These are phyloP conservation scores for Trichothecium sympodiale DNA, from an alignment of 2,329 filamentous ascomycete species.

Conservation along the genomic window DNA sequence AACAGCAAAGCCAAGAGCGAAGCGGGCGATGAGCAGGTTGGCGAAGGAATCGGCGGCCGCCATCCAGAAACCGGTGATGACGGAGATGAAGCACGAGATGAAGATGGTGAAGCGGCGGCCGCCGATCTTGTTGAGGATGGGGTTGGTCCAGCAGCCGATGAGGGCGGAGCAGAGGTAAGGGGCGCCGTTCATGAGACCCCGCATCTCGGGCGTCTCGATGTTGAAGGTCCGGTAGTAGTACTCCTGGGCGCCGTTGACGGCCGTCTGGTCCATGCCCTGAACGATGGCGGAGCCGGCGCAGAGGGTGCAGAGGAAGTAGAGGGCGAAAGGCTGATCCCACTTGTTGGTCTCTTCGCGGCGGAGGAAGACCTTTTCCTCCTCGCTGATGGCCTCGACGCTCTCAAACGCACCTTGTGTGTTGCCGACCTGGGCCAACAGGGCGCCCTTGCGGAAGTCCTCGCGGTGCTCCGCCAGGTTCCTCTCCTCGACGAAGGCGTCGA, in stretches of 20 bases:
- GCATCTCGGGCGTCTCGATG: conserved; percentile 29
- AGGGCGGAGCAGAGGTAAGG: conserved; percentile 41
- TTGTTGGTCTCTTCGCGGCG: conserved; percentile 16
- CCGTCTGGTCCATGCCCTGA: conserved; percentile 56
- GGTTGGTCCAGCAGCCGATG: conserved; percentile 22
- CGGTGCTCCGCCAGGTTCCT: conserved; percentile 21
- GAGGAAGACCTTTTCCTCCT: conserved; percentile 17
- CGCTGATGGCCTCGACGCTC: conserved; percentile 12
- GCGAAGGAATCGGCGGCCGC: conserved; percentile 33
- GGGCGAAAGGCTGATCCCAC: conserved; percentile 20
- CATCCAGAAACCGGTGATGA: conserved; percentile 43
- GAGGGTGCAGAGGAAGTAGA: conserved; percentile 23
- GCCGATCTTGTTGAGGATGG: conserved; percentile 45
- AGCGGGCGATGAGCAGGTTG: conserved; percentile 20
- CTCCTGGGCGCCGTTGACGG: conserved; percentile 51
- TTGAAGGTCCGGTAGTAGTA: conserved; percentile 20
- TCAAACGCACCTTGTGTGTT: conserved; percentile 20
- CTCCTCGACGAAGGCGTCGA: conserved; percentile 22
- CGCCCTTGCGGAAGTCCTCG: conserved; percentile 39
- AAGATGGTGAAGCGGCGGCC: conserved; percentile 56
- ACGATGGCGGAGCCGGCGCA: conserved; percentile 40
- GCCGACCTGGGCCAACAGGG: conserved; percentile 36
- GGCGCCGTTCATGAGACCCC: conserved; percentile 43
- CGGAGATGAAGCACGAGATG: conserved; percentile 44
- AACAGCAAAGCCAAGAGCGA: conserved; percentile 24